Conservation (phyloP, 2,329 filamentous ascomycete genomes). For the Alternaria burnsii region DNA sequence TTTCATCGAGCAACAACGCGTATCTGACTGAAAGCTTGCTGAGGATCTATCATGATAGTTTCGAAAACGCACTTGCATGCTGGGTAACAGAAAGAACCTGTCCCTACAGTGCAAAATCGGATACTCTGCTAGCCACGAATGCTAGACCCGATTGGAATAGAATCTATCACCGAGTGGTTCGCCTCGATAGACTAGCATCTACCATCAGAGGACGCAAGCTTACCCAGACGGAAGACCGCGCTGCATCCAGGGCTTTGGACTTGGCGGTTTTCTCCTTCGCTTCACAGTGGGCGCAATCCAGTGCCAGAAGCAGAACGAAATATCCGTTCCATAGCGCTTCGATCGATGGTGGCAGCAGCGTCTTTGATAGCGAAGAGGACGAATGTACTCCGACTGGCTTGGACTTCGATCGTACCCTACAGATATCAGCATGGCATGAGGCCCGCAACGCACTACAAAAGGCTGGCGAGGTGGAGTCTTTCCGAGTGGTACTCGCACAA, state of each 20-base stretch:
- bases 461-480: conserved; percentile 54
- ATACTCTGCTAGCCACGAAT: conserved; percentile 40
- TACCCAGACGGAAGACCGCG: conserved; percentile 54
- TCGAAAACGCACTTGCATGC: conserved; percentile 63
- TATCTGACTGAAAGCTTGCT: conserved; percentile 57
- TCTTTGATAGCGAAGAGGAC: conserved; percentile 17
- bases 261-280: conserved; percentile 63
- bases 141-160: conserved; percentile 59
- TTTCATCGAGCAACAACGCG: conserved; percentile 47
- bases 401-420: conserved; percentile 51
- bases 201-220: conserved; percentile 54
- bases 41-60: conserved; percentile 63
- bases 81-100: conserved; percentile 65
- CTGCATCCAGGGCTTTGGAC: conserved; percentile 58
- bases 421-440: conserved; percentile 55
- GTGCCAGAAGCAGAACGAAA: conserved; percentile 35
- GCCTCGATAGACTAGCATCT: conserved; percentile 58
- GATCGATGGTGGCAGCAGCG: conserved; percentile 13
- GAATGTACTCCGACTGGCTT: conserved; percentile 3
- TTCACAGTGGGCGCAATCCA: conserved; percentile 58
- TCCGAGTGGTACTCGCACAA: conserved; percentile 56
- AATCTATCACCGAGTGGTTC: conserved; percentile 60
- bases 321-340: conserved; percentile 39
- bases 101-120: conserved; percentile 55
- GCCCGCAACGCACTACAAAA: conserved; percentile 52